Evolutionary conservation across 2,329 filamentous ascomycete genomes (phyloP), one percentile per base, ranked within the genome.

Genomic region (Pyrenochaeta sp.): DNA sequence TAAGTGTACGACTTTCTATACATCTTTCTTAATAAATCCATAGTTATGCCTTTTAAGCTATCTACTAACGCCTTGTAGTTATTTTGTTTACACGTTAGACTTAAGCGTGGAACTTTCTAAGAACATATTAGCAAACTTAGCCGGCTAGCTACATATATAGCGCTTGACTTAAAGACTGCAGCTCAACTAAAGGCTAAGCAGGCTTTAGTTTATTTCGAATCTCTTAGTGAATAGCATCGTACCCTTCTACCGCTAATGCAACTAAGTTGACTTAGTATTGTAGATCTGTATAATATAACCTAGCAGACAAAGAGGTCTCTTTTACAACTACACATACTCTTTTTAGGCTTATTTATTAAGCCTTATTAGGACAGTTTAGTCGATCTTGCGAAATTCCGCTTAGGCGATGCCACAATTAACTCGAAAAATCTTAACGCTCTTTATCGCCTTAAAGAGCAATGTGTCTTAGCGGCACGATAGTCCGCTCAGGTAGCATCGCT

Each of bases 201-300:
- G 17, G 28, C 44, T 30, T 7, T 3, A 34, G n/a, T 35, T 3
- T 20, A 48, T 34, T 34, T 48, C 22, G 18, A 48, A 19, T 43
- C 39, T 18, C 35, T 48, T 22, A 24, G 20, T 7, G 15, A 39
- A 23, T 41, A 39, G 44, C 44, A 43, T 30, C 39, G 39, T 38
- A 26, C 28, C 17, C 44, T 48, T 35, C 44, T 39, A 30, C 44
- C 44, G 15, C 44, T 39, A 20, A 48, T 48, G 44, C 44, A 48
- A 21, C 35, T 48, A 19, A 48, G 44, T 29, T 30, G 34, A 29
- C 35, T 48, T 23, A 48, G 35, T 35, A 18, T 43, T 27, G 35
- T 39, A 29, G 30, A 48, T 29, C 38, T 35, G 4, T 17, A 35
- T 10, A 28, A 18, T 13, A 28, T 43, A 24, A 35, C 42, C 35